phyloP scores from a whole-genome alignment of 2,329 filamentous ascomycete species.

The Phaeosphaeriaceae sp. region DNA sequence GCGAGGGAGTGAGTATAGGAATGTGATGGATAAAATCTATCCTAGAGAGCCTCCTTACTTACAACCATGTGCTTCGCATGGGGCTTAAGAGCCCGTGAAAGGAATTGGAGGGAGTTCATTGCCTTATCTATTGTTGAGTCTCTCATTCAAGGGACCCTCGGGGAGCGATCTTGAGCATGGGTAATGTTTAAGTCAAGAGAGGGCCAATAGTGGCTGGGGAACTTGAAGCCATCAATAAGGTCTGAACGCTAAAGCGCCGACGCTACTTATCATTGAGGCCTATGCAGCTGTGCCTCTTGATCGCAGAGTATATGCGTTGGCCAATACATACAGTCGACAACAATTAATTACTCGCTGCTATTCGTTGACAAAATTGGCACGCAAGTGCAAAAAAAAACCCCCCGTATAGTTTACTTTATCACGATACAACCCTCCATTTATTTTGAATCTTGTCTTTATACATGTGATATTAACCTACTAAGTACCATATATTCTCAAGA shows the following conservation, averaged over 20 bases:
- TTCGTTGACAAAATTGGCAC: too few relatives aligned
- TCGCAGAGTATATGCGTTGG: too few relatives aligned
- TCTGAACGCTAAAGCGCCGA: not conserved
- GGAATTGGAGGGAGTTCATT: conserved; percentile 1
- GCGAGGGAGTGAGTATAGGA: not conserved
- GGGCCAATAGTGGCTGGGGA: conserved; percentile 1
- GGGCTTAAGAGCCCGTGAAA: conserved; percentile 17
- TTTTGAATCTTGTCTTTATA: too few relatives aligned
- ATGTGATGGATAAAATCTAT: not conserved
- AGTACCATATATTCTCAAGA: too few relatives aligned
- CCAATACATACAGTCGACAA: not conserved
- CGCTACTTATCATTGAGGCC: conserved; percentile 1
- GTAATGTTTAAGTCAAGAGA: conserved; percentile 9
- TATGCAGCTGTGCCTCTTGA: not conserved
- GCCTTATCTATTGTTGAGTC: conserved; percentile 9
- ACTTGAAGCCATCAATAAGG: not conserved
- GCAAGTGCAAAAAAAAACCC: too few relatives aligned
- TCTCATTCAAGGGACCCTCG: conserved; percentile 1
- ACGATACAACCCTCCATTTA: too few relatives aligned
- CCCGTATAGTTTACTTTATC: too few relatives aligned
- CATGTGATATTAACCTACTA: too few relatives aligned
- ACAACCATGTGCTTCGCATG: conserved; percentile 12
- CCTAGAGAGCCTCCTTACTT: conserved; percentile 6
- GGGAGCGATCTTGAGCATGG: conserved; percentile 1
- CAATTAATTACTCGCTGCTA: too few relatives aligned